Base-by-base conservation (phyloP, 2,329 filamentous ascomycete species). In the Shiraia bambusicola region DNA sequence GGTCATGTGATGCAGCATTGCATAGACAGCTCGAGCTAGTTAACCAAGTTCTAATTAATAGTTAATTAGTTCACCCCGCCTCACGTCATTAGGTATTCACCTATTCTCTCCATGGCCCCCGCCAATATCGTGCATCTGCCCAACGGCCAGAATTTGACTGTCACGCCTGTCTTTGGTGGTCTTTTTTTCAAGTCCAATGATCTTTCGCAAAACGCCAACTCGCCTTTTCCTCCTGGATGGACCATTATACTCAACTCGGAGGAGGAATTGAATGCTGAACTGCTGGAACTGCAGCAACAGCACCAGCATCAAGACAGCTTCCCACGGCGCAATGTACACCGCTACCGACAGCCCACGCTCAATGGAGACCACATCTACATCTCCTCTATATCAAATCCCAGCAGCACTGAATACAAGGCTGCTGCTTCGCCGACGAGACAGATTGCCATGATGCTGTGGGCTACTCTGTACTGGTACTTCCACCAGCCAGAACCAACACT, bases 371-470 rank as follows among this genome's bases (percentile, higher is more conserved):
- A 82, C 56, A 76, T 96, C 42, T 96, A 91, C 73, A 92, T 97
- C 58, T 95, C 90, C 3, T 92, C 88, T 47, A 90, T 95, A 49
- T 92, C 88, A 35, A 88, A 87, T 53, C 89, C 92, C 0, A 86
- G 86, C 35, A 87, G 77, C 65, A 81, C 72, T 63, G 89, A 95
- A 34, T 94, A 86, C 72, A 88, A 87, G 63, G 82, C 88, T 1
- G 80, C 86, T 1, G 82, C 78, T 11, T 95, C 89, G 48, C 88
- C 88, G 0, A 93, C 89, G 1, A 78, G 91, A 31, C 88, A 95
- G 71, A 88, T 95, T 46, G 92, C 92, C 53, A 90, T 96, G 88
- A 95, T 96, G 86, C 78, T 97, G 6, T 97, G 89, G 88, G 83
- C 90, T 25, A 91, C 89, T 1, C 75, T 97, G 29, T 95, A 89